phyloP scores from a whole-genome alignment of 2,329 filamentous ascomycete genomes.

The Cordyceps militaris region DNA sequence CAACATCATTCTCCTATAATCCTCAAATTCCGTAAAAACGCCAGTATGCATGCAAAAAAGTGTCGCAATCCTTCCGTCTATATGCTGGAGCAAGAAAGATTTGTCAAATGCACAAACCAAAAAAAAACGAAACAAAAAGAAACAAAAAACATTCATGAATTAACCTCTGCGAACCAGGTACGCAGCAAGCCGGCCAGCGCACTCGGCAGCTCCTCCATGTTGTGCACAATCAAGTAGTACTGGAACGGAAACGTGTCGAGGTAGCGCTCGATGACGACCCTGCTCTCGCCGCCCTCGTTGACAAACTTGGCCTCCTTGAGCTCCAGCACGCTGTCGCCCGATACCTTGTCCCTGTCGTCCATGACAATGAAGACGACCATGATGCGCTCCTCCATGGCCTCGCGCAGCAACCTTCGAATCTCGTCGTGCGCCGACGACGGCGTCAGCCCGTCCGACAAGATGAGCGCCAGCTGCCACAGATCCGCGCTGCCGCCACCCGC shows the following conservation, averaged over 20 bases:
- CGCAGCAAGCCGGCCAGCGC: slow-evolving; percentile 82
- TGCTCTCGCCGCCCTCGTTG: slow-evolving; percentile 54
- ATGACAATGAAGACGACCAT: slow-evolving; percentile 99
- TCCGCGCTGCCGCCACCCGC: slow-evolving; percentile 49
- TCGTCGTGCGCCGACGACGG: slow-evolving; percentile 72
- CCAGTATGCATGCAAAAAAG: slow-evolving; percentile 7
- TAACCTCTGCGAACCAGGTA: slow-evolving; percentile 85
- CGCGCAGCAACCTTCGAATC: slow-evolving; percentile 73
- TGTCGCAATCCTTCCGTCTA: neutral
- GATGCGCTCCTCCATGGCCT: slow-evolving; percentile 87
- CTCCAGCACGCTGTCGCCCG: slow-evolving; percentile 69
- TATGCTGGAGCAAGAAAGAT: slow-evolving; percentile 1
- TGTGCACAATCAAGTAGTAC: slow-evolving; percentile 91
- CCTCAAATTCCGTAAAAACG: neutral
- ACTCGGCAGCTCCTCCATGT: slow-evolving; percentile 83
- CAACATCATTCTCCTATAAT: neutral
- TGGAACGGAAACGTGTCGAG: slow-evolving; percentile 94
- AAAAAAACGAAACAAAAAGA: slow-evolving; percentile 21
- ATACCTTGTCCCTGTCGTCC: slow-evolving; percentile 50
- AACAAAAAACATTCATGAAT: slow-evolving; percentile 30
- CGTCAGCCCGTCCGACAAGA: slow-evolving; percentile 90
- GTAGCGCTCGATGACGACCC: slow-evolving; percentile 80
- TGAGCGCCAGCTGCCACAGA: slow-evolving; percentile 90
- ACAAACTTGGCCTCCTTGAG: slow-evolving; percentile 82
- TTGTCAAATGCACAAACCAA: neutral